Evolutionary conservation across 441 rosid species (phyloP).

Genomic region (Populus hybrid): DNA sequence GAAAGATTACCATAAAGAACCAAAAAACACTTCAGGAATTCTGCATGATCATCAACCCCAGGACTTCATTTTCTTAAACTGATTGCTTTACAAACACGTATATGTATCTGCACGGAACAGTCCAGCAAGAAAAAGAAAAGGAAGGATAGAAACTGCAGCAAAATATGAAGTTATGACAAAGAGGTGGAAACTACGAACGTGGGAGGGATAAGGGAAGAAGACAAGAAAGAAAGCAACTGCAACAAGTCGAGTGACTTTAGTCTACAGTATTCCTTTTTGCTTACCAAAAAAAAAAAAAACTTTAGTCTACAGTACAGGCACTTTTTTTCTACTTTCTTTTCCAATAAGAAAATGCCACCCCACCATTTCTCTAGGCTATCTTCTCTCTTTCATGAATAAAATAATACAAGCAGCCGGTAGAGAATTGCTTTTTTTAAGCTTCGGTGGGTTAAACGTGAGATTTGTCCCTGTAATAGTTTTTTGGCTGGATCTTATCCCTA

Average conservation of each 20-base stretch:
- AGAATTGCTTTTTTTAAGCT: too few species aligned
- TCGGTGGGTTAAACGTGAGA: too few species aligned
- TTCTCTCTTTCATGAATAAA: background rate
- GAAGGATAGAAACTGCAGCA: background rate
- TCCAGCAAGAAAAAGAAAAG: background rate
- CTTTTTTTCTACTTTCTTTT: background rate
- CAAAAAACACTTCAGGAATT: background rate
- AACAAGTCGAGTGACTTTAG: background rate
- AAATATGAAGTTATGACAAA: background rate
- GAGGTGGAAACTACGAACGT: background rate
- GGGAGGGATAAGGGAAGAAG: background rate
- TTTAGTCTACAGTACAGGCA: background rate
- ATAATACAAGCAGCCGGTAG: too few species aligned
- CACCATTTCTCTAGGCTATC: background rate
- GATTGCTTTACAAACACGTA: background rate
- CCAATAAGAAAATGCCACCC: slow-evolving; percentile 3
- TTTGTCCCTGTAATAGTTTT: too few species aligned
- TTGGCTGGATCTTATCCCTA: too few species aligned
- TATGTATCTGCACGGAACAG: background rate
- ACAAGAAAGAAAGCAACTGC: background rate
- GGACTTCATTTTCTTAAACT: slow-evolving; percentile 1
- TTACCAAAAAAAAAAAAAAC: too few species aligned
- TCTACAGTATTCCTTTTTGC: too few species aligned
- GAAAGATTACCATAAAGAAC: slow-evolving; percentile 21
- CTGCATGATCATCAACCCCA: slow-evolving; percentile 13